phyloP scores from a whole-genome alignment of 768 basidiomycete genomes.

The Mycena alexandri region DNA sequence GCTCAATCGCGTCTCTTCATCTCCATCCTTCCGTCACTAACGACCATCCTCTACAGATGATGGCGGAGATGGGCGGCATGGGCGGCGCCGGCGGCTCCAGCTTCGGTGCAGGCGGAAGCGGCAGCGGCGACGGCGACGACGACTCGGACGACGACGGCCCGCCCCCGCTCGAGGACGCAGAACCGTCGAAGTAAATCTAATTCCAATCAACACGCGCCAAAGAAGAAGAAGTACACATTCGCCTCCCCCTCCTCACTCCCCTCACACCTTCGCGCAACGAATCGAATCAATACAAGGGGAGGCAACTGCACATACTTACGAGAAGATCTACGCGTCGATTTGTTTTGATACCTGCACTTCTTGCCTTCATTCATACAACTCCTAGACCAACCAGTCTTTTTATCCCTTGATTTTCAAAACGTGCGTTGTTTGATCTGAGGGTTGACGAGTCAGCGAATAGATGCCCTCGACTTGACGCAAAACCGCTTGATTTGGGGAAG shows the following conservation, averaged over 20 bases:
- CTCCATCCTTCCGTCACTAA: not conserved
- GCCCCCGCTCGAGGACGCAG: conserved; percentile 82
- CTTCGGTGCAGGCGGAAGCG: conserved; percentile 50
- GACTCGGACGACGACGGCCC: conserved; percentile 77
- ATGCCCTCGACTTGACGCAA: too few species aligned
- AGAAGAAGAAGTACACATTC: not conserved
- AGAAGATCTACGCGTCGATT: conserved; percentile 20
- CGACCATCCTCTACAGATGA: conserved; percentile 53
- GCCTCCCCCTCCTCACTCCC: too few species aligned
- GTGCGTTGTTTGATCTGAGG: too few species aligned
- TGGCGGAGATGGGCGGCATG: conserved; percentile 60
- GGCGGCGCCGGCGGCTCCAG: conserved; percentile 41
- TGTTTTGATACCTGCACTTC: conserved; percentile 31
- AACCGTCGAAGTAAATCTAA: conserved; percentile 25
- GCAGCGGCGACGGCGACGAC: conserved; percentile 57
- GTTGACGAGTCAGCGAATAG: too few species aligned
- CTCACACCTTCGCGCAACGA: too few species aligned
- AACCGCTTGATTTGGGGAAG: too few species aligned
- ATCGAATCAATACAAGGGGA: not conserved
- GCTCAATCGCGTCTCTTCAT: not conserved
- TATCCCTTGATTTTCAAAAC: not conserved
- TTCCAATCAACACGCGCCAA: too few species aligned
- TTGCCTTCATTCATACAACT: conserved; percentile 4
- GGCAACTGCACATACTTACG: not conserved
- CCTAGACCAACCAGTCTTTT: conserved; percentile 21